Evolutionary conservation across 768 basidiomycete species (phyloP).

Genomic region (Gloeopeniophorella convolvens): DNA sequence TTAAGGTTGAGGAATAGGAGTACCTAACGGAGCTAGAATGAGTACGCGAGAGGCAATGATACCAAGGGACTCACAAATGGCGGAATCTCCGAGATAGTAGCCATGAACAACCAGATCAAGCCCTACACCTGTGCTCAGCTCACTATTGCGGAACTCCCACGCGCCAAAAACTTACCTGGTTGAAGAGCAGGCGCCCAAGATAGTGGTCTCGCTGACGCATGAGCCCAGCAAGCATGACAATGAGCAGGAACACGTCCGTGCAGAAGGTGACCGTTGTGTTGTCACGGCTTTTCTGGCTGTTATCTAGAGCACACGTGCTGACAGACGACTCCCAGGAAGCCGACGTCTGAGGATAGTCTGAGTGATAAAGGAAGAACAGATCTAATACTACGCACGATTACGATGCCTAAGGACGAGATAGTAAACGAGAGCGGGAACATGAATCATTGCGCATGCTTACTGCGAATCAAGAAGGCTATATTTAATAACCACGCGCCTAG

Average conservation of each 20-base stretch:
- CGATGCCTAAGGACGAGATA: not conserved
- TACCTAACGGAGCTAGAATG: slow-evolving; percentile 2
- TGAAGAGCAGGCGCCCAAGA: slow-evolving; percentile 15
- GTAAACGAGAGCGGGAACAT: not conserved
- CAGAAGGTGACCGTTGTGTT: not conserved
- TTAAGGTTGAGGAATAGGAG: slow-evolving; percentile 1
- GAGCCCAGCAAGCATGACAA: slow-evolving; percentile 9
- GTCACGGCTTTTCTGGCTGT: not conserved
- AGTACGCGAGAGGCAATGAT: not conserved
- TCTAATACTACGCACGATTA: not conserved
- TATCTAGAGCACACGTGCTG: not conserved
- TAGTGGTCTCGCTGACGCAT: slow-evolving; percentile 13
- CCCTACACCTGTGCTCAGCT: slow-evolving; percentile 3
- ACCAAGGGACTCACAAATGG: slow-evolving; percentile 1
- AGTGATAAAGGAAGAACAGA: not conserved
- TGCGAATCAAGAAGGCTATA: slow-evolving; percentile 11
- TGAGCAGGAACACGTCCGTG: slow-evolving; percentile 8
- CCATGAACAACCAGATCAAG: slow-evolving; percentile 12
- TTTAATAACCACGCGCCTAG: slow-evolving; percentile 4
- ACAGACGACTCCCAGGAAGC: not conserved
- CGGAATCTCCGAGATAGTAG: slow-evolving; percentile 10
- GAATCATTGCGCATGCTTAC: not conserved
- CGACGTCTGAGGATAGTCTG: not conserved
- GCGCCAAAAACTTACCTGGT: too few species aligned
- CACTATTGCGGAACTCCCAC: too few species aligned